These are phyloP conservation scores for Rehmannia glutinosa DNA, from an alignment of 257 asterid genomes.

Conservation along the genomic window DNA sequence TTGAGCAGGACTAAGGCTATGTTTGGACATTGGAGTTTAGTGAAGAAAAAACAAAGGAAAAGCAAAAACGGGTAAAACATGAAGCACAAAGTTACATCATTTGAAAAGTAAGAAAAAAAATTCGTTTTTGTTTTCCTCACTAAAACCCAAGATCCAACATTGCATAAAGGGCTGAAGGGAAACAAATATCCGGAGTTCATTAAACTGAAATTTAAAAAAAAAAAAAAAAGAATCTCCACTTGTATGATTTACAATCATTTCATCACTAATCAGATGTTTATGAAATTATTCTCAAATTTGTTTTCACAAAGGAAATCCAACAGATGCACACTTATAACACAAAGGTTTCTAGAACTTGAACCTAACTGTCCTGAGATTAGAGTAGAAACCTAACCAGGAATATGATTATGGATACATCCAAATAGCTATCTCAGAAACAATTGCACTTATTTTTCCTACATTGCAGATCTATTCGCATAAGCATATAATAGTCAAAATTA, in stretches of 20 bases:
- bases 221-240: too few relatives aligned
- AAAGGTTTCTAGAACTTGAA: not conserved
- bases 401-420: not conserved
- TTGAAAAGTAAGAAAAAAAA: not conserved
- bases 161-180: not conserved
- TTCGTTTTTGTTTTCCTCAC: too few relatives aligned
- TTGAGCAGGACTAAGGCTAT: not conserved
- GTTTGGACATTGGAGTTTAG: not conserved
- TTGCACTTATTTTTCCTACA: not conserved
- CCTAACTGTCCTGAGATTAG: not conserved
- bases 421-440: not conserved
- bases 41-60: not conserved
- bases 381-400: not conserved
- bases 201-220: too few relatives aligned
- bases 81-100: not conserved
- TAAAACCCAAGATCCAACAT: conserved; percentile 3
- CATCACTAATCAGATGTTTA: too few relatives aligned
- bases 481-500: too few relatives aligned
- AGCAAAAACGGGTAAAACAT: not conserved
- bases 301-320: not conserved
- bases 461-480: not conserved
- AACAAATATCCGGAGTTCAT: not conserved
- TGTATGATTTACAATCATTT: too few relatives aligned
- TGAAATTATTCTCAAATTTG: too few relatives aligned
- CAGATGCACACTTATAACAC: not conserved